Evolutionary conservation across 2,329 filamentous ascomycete genomes (phyloP), one percentile per base, ranked within the genome.

Genomic region (Clonostachys sp.): DNA sequence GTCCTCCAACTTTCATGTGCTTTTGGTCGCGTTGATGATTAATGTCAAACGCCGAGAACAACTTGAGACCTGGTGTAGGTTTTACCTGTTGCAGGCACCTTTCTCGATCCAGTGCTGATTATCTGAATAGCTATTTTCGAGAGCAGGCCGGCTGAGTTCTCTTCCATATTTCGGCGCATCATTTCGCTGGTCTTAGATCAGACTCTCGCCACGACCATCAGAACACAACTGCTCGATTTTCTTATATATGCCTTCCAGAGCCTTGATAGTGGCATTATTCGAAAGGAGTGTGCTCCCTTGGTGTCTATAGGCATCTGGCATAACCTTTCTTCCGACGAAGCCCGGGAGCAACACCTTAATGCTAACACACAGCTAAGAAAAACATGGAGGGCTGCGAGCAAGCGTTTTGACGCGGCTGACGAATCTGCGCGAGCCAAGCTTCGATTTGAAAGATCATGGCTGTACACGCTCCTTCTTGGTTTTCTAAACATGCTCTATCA

Each of bases 261-360:
- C 42, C 76, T 99, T 34, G 95, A 99, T 64, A 91, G 84, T 61
- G 80, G 81, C 36, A 80, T 95, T 48, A 88, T 99, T 44, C 85
- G 94, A 52, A 97, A 96, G 65, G 94, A 99, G 73, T 97, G 94
- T 66, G 94, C 92, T 7, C 90, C 95, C 2, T 73, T 99, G 45
- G 92, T 99, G 17, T 94, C 91, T 12, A 96, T 99, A 57, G 86
- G 89, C 1, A 90, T 94, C 57, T 99, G 94, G 94, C 89, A 97
- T 60, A 95, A 96, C 61, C 71, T 99, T 36, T 87, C 89, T 33
- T 87, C 80, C 48, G 90, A 95, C 34, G 77, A 79, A 49, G 80
- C 84, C 52, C 81, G 90, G 55, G 89, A 95, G 47, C 72, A 73
- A 34, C 81, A 84, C 47, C 76, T 99, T 33, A 83, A 89, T 41